phyloP scores from a whole-genome alignment of 345 rosid genomes.

The Noccaea caerulescens region DNA sequence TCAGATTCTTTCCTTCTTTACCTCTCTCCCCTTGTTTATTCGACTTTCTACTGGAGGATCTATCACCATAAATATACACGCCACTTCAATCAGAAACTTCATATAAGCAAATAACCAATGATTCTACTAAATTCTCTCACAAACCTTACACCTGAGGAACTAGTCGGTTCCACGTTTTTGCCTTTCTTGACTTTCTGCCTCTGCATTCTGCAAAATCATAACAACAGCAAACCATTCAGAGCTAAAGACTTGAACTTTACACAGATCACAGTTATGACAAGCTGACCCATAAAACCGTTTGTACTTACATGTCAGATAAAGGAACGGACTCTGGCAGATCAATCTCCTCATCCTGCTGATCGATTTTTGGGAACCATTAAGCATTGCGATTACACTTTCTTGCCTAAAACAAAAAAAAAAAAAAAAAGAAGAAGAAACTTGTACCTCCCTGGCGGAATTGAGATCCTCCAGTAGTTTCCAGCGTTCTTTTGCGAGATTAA shows the following conservation, averaged over 20 bases:
- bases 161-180: conserved; percentile 25
- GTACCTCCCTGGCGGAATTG: conserved; percentile 30
- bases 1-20: conserved; percentile 37
- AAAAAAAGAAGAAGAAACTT: conserved; percentile 4
- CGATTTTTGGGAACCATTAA: conserved; percentile 5
- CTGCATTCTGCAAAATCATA: conserved; percentile 44
- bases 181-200: conserved; percentile 38
- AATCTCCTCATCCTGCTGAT: conserved; percentile 48
- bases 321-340: conserved; percentile 47
- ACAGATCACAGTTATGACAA: conserved; percentile 13
- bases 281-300: conserved; percentile 12
- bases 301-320: conserved; percentile 56
- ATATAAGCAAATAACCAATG: background rate
- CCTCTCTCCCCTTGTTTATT: conserved; percentile 9
- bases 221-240: conserved; percentile 1
- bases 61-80: conserved; percentile 17
- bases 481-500: conserved; percentile 58
- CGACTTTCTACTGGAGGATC: conserved; percentile 31
- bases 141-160: conserved; percentile 35
- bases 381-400: conserved; percentile 3
- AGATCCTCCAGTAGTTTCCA: conserved; percentile 57
- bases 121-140: conserved; percentile 11
- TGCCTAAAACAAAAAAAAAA: background rate
- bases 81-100: background rate
- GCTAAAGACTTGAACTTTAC: conserved; percentile 14